Evolutionary conservation across 2,329 filamentous ascomycete species (phyloP), one percentile per base, ranked within the genome.

Genomic region (Mycosphaerella arachidis): DNA sequence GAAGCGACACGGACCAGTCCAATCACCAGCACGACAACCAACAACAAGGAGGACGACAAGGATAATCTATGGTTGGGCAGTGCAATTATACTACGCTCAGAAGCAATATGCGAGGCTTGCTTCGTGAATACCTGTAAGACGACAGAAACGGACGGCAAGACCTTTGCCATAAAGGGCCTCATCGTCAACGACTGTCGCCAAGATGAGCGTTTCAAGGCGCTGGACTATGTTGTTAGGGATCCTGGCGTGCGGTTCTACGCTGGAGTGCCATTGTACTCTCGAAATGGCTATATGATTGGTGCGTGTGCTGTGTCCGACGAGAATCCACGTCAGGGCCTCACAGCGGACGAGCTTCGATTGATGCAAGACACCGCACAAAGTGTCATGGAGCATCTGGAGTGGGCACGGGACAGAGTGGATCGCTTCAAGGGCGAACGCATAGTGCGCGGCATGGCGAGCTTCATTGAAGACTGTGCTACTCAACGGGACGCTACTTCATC

Each of bases 301-400:
- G 80, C 78, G n/a, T 83, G 85, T 58, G 80, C 81, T 46, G 79
- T 88, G 1, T 74, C 85, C 2, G 85, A 87, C 64, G 79, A 82
- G 30, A 75, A 77, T n/a, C 80, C 84, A 0, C 80, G 83, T 24
- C 37, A 80, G 48, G 81, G 80, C 0, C 67, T 88, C 27, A 74
- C 71, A 6, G 68, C 75, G 1, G 75, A 76, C 9, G 80, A 86
- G 58, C 58, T 81, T 3, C 76, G 79, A 33, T 86, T 84, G 53
- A 74, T 89, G 69, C 78, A 81, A 48, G 84, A 84, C 45, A 77
- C 87, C 69, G 77, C 80, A 1, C 74, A 75, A 18, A 81, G 84
- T 4, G 77, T 85, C 4, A 84, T 86, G 75, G 80, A 85, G 40
- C 85, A 88, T 59, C 69, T 89, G 6, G 84, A 86, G 73, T 82